These are phyloP conservation scores for Meyerozyma smithsonii DNA, from an alignment of 1,139 yeast species.

Conservation along the genomic window DNA sequence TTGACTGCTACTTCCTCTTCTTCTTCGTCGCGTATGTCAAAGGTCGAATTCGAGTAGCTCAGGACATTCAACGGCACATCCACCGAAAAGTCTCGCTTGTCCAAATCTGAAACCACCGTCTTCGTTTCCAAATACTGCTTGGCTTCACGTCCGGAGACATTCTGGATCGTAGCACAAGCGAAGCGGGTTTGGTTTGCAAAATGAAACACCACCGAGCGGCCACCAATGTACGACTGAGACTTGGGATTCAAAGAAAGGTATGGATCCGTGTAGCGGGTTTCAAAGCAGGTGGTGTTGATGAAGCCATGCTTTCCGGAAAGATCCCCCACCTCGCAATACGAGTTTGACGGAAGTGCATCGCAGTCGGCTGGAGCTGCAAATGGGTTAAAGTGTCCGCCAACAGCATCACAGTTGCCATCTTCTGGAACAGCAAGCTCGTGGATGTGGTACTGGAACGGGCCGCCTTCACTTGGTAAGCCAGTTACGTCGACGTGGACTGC, in stretches of 20 bases:
- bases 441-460: conserved; percentile 56
- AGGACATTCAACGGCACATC: no score
- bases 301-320: conserved; percentile 62
- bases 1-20: no score
- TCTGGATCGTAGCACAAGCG: conserved; percentile 52
- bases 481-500: conserved; percentile 57
- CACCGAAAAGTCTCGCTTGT: no score
- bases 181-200: conserved; percentile 43
- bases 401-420: conserved; percentile 43
- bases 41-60: not conserved
- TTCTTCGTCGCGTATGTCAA: no score
- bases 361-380: conserved; percentile 43
- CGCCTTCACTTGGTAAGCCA: conserved; percentile 52
- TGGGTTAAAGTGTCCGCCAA: conserved; percentile 53
- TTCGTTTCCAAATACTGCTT: not conserved
- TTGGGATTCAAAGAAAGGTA: conserved; percentile 46
- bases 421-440: conserved; percentile 45
- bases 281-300: conserved; percentile 52
- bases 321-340: conserved; percentile 57
- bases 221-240: conserved; percentile 47
- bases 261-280: conserved; percentile 48
- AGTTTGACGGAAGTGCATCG: conserved; percentile 41
- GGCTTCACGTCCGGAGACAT: not conserved
- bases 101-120: not conserved
- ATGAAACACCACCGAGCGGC: conserved; percentile 50